Percentiles rank a stretch among this genome's conserved stretches.
Evolutionary conservation across 1,284 basidiomycete species (phyloP).

Genomic region (Pascua sp.): DNA sequence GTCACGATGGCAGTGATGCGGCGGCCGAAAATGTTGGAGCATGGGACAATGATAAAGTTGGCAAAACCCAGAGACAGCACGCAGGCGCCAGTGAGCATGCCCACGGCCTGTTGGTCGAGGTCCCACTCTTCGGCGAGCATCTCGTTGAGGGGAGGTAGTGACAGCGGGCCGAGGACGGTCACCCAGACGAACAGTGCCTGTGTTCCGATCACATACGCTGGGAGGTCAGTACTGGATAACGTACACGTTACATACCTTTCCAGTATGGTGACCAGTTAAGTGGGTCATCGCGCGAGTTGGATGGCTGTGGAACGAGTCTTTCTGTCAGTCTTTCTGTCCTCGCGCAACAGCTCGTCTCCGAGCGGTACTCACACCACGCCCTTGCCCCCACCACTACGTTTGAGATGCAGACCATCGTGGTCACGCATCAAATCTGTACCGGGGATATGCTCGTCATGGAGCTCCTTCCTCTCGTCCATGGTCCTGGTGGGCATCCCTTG

Average conservation of each 20-base stretch:
- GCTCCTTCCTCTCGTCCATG: neutral
- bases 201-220: neutral
- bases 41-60: slow-evolving; percentile 19
- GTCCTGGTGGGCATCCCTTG: no score
- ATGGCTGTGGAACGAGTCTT: slow-evolving; percentile 12
- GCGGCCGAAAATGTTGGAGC: slow-evolving; percentile 18
- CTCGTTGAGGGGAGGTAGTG: slow-evolving; percentile 13
- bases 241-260: slow-evolving; percentile 4
- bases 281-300: slow-evolving; percentile 5
- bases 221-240: neutral
- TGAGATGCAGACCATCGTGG: slow-evolving; percentile 7
- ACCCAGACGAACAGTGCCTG: slow-evolving; percentile 11
- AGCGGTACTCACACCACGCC: slow-evolving; percentile 3
- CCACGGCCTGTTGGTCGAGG: neutral
- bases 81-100: slow-evolving; percentile 14
- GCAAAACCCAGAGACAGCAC: slow-evolving; percentile 14
- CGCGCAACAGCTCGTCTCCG: no score
- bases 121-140: slow-evolving; percentile 8
- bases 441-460: slow-evolving; percentile 12
- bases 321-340: neutral
- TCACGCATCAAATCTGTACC: slow-evolving; percentile 17
- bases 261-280: slow-evolving; percentile 14
- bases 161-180: slow-evolving; percentile 8
- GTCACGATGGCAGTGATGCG: slow-evolving; percentile 7
- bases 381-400: neutral